Evolutionary conservation across 2,329 filamentous ascomycete genomes (phyloP).

Genomic region (Herpotrichia juniperi): DNA sequence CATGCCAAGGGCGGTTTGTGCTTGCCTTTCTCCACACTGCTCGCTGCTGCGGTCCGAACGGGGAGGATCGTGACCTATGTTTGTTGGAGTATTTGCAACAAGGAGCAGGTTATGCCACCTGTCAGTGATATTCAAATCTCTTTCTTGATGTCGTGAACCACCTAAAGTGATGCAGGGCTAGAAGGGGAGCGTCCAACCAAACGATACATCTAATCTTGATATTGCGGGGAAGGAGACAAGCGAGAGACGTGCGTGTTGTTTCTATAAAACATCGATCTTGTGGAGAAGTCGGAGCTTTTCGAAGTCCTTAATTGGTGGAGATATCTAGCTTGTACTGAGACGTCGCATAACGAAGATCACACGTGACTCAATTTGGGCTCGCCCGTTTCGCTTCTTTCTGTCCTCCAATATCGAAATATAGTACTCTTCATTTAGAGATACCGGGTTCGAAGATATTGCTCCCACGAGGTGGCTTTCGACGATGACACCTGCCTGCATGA

Average conservation of each 20-base stretch:
- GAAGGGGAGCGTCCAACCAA: not conserved
- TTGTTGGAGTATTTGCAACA: too few relatives aligned
- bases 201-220: not conserved
- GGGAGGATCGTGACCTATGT: not conserved
- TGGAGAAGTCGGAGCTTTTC: constrained; percentile 3
- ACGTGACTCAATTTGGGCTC: constrained; percentile 18
- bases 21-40: constrained; percentile 8
- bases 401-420: constrained; percentile 1
- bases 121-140: too few relatives aligned
- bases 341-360: constrained; percentile 22
- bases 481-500: not conserved
- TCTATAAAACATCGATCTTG: constrained; percentile 19
- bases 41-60: constrained; percentile 4
- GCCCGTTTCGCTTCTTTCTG: not conserved
- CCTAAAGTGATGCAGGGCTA: not conserved
- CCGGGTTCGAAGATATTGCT: not conserved
- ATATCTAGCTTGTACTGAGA: constrained; percentile 1
- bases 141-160: not conserved
- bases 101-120: too few relatives aligned
- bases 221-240: constrained; percentile 4
- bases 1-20: constrained; percentile 26
- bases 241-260: not conserved
- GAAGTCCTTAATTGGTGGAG: constrained; percentile 27
- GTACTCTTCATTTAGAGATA: not conserved
- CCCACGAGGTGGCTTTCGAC: not conserved